A percentile compares a stretch with the other conserved stretches of the same genome.
These are phyloP conservation scores for Aspergillus intermedius DNA, from an alignment of 2,329 filamentous ascomycete genomes.

Conservation along the genomic window DNA sequence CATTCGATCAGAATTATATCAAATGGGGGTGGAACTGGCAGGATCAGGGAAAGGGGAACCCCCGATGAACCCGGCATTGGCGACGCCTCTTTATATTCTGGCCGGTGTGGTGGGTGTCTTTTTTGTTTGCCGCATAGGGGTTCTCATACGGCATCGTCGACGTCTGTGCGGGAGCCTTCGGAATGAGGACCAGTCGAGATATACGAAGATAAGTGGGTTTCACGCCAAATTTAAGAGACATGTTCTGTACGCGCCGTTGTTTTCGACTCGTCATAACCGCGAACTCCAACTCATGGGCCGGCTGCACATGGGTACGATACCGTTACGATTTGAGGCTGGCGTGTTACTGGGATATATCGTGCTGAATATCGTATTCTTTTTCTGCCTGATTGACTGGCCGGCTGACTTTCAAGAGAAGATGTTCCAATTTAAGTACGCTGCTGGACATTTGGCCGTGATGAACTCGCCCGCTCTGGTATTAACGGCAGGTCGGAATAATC, in stretches of 20 bases:
- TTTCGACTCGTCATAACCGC: conserved; percentile 65
- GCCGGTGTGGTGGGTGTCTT: conserved; percentile 17
- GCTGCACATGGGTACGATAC: conserved; percentile 65
- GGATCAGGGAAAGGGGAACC: conserved; percentile 19
- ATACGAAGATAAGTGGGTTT: conserved; percentile 8
- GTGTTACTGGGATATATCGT: conserved; percentile 59
- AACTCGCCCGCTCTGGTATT: conserved; percentile 86
- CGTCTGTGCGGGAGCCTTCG: conserved; percentile 15
- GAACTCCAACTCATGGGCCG: conserved; percentile 59
- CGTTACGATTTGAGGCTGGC: conserved; percentile 65
- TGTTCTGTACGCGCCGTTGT: conserved; percentile 55
- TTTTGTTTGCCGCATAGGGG: conserved; percentile 18
- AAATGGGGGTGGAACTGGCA: conserved; percentile 27
- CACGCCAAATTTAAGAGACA: conserved; percentile 32
- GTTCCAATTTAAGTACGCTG: conserved; percentile 63
- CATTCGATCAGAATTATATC: neutral
- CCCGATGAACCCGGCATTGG: conserved; percentile 26
- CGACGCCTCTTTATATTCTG: conserved; percentile 25
- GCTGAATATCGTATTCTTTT: conserved; percentile 67
- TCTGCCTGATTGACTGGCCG: conserved; percentile 30
- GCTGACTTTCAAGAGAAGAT: conserved; percentile 21
- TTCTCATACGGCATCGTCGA: conserved; percentile 19
- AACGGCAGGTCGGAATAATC: conserved; percentile 85
- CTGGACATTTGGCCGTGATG: conserved; percentile 71
- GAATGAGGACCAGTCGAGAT: conserved; percentile 16